These are phyloP conservation scores for Phialophora macrospora DNA, from an alignment of 2,329 filamentous ascomycete genomes.

Conservation along the genomic window DNA sequence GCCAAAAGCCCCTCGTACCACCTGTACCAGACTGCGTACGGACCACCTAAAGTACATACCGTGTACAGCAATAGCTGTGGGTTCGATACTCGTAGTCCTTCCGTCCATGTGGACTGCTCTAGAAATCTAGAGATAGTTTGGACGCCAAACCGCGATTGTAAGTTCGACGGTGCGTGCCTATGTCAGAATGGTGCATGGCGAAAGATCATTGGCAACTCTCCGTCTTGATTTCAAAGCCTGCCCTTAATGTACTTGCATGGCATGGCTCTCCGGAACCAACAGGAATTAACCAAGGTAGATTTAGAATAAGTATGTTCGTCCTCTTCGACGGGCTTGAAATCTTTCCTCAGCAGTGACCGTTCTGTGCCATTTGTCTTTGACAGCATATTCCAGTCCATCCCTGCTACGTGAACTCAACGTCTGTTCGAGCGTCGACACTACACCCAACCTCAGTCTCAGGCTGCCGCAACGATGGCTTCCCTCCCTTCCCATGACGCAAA, in stretches of 20 bases:
- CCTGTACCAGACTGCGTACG: not conserved
- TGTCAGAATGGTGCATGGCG: not conserved
- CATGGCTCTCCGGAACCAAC: not conserved
- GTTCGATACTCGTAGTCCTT: not conserved
- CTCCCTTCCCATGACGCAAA: conserved; percentile 23
- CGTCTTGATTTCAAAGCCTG: conserved; percentile 5
- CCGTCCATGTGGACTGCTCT: not conserved
- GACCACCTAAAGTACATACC: not conserved
- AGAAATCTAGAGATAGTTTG: not conserved
- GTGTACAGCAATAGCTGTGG: not conserved
- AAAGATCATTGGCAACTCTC: not conserved
- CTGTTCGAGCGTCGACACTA: not conserved
- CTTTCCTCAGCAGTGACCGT: not conserved
- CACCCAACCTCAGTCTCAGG: not conserved
- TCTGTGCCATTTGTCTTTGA: not conserved
- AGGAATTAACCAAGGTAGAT: not conserved
- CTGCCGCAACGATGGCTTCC: conserved; percentile 3
- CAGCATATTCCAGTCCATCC: too few relatives aligned
- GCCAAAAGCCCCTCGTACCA: not conserved
- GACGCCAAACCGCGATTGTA: not conserved
- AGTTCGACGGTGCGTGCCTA: not conserved
- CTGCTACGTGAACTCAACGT: not conserved
- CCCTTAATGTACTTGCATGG: not conserved
- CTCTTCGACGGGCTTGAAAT: not conserved
- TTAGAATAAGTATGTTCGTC: not conserved